phyloP scores from a whole-genome alignment of 371 early-diverging fungal genomes.

The Mortierella sp. region DNA sequence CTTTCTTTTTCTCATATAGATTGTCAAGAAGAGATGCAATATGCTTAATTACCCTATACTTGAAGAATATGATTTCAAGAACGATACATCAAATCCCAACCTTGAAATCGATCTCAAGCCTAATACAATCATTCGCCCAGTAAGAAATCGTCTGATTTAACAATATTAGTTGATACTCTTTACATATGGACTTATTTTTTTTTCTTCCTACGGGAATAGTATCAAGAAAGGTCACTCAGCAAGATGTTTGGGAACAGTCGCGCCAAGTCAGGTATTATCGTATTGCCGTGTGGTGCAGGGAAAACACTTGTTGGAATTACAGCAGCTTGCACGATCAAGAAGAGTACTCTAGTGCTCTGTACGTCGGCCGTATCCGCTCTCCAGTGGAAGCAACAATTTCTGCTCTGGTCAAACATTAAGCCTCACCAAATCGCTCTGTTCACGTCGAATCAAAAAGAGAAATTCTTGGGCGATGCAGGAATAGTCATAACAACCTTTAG shows the following conservation, averaged over 20 bases:
- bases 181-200: too few relatives aligned
- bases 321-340: constrained; percentile 99
- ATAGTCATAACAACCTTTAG: constrained; percentile 98
- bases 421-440: constrained; percentile 96
- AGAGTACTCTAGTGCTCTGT: constrained; percentile 97
- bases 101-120: constrained; percentile 98
- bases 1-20: constrained; percentile 46
- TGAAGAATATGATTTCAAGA: constrained; percentile 99
- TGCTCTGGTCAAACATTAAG: constrained; percentile 95
- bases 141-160: constrained; percentile 13
- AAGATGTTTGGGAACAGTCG: constrained; percentile 99
- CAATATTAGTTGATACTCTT: background rate
- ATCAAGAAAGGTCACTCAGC: constrained; percentile 98
- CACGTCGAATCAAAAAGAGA: constrained; percentile 97
- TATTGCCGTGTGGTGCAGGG: constrained; percentile 99
- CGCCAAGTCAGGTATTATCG: constrained; percentile 99
- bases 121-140: constrained; percentile 92
- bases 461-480: constrained; percentile 89
- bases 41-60: constrained; percentile 98
- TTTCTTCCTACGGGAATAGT: constrained; percentile 62
- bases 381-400: constrained; percentile 99
- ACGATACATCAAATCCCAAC: constrained; percentile 88
- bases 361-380: constrained; percentile 98
- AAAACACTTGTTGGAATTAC: constrained; percentile 99
- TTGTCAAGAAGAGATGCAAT: constrained; percentile 94